phyloP scores from a whole-genome alignment of 2,329 filamentous ascomycete species.

The Epichloe gansuensis region DNA sequence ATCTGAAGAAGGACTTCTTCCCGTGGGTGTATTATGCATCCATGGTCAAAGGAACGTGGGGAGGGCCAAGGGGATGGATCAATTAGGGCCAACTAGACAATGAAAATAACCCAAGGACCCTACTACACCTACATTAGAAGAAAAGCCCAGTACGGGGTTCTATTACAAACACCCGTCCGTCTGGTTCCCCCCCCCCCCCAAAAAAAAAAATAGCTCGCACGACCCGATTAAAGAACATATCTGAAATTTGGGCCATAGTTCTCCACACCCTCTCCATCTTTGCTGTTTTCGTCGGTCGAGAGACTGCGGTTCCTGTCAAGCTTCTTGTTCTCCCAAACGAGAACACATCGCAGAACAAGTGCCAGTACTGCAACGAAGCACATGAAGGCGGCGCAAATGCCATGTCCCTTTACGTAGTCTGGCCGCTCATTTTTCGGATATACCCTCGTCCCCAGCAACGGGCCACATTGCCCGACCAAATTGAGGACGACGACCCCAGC shows the following conservation, averaged over 20 bases:
- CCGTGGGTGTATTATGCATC: slow-evolving; percentile 50
- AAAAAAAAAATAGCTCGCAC: background rate
- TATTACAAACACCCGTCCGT: background rate
- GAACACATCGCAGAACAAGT: background rate
- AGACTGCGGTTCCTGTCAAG: slow-evolving; percentile 1
- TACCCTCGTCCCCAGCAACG: slow-evolving; percentile 5
- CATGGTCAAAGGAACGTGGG: slow-evolving; percentile 51
- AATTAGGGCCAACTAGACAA: background rate
- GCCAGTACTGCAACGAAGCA: slow-evolving; percentile 9
- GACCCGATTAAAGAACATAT: slow-evolving; percentile 3
- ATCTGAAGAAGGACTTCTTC: slow-evolving; percentile 55
- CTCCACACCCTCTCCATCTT: slow-evolving; percentile 1
- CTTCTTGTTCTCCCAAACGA: slow-evolving; percentile 7
- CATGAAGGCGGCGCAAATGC: slow-evolving; percentile 5
- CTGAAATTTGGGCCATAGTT: slow-evolving; percentile 6
- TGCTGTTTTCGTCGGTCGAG: background rate
- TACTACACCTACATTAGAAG: background rate
- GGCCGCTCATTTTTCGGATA: slow-evolving; percentile 5
- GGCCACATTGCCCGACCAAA: slow-evolving; percentile 6
- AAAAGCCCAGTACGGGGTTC: background rate
- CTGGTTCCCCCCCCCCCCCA: background rate
- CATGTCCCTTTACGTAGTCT: slow-evolving; percentile 3
- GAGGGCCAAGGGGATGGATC: slow-evolving; percentile 41
- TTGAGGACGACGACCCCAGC: slow-evolving; percentile 6
- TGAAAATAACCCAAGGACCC: background rate